Evolutionary conservation across 768 basidiomycete species (phyloP).

Genomic region (Tephrocybe rancida): DNA sequence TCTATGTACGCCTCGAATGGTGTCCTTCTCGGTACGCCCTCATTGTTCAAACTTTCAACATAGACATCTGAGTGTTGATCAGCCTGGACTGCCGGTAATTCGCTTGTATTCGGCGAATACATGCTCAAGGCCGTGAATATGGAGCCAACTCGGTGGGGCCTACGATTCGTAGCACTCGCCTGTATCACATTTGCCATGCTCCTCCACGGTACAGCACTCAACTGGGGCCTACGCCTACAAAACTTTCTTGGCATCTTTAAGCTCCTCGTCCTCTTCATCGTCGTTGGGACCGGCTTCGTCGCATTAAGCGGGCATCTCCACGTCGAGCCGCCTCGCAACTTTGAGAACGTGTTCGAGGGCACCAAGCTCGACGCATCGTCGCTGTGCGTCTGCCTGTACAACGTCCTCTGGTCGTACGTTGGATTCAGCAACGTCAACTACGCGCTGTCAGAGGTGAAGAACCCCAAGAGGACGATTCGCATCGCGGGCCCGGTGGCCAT

Average conservation of each 20-base stretch:
- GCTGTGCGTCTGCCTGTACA: conserved; percentile 48
- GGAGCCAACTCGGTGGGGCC: conserved; percentile 17
- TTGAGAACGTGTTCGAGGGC: conserved; percentile 33
- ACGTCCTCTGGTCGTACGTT: conserved; percentile 48
- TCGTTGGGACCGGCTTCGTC: conserved; percentile 47
- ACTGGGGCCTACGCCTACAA: conserved; percentile 56
- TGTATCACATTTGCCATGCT: conserved; percentile 35
- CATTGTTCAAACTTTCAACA: neutral
- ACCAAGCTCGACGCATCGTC: conserved; percentile 40
- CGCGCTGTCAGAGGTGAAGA: conserved; percentile 60
- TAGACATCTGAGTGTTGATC: neutral
- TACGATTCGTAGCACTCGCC: conserved; percentile 28
- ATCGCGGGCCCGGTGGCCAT: conserved; percentile 69
- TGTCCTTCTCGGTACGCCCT: conserved; percentile 41
- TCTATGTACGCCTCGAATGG: conserved; percentile 58
- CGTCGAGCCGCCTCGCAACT: conserved; percentile 30
- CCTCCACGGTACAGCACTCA: conserved; percentile 42
- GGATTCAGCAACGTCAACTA: conserved; percentile 75
- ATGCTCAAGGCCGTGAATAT: conserved; percentile 26
- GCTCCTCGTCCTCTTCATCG: conserved; percentile 43
- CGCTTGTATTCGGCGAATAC: conserved; percentile 60
- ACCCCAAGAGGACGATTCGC: conserved; percentile 64
- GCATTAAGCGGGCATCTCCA: conserved; percentile 34
- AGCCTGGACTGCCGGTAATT: conserved; percentile 34
- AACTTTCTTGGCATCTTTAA: conserved; percentile 62